Evolutionary conservation across 768 basidiomycete species (phyloP).

Genomic region (Macrolepiota fuliginosa): DNA sequence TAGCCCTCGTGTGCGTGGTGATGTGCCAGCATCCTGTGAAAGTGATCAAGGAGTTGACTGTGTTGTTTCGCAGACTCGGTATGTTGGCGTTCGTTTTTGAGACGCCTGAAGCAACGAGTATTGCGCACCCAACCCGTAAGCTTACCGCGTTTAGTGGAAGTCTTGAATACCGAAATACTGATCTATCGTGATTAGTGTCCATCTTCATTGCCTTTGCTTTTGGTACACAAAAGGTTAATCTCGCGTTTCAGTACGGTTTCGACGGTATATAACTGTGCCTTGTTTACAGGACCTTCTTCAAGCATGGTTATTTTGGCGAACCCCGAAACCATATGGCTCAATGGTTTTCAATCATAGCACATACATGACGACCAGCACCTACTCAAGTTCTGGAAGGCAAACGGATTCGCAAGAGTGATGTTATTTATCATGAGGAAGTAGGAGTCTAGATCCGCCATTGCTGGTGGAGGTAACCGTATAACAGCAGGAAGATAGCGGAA

Average conservation of each 20-base stretch:
- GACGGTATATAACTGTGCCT: not conserved
- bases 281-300: not conserved
- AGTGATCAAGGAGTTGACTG: not conserved
- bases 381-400: not conserved
- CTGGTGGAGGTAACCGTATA: not conserved
- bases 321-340: not conserved
- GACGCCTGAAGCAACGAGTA: not conserved
- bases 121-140: constrained; percentile 6
- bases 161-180: not conserved
- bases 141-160: not conserved
- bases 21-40: not conserved
- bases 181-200: not conserved
- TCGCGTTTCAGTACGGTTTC: not conserved
- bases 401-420: not conserved
- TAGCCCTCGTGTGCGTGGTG: constrained; percentile 1
- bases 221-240: constrained; percentile 10
- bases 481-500: not conserved
- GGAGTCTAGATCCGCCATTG: too few species aligned
- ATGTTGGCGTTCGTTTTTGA: not conserved
- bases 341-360: not conserved
- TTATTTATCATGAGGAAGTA: too few species aligned
- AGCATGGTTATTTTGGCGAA: constrained; percentile 9
- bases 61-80: not conserved
- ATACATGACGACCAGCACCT: not conserved
- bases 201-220: constrained; percentile 13